Evolutionary conservation across 2,329 filamentous ascomycete species (phyloP), one percentile per base, ranked within the genome.

Genomic region (Pseudovirgaria hyperparasitica): DNA sequence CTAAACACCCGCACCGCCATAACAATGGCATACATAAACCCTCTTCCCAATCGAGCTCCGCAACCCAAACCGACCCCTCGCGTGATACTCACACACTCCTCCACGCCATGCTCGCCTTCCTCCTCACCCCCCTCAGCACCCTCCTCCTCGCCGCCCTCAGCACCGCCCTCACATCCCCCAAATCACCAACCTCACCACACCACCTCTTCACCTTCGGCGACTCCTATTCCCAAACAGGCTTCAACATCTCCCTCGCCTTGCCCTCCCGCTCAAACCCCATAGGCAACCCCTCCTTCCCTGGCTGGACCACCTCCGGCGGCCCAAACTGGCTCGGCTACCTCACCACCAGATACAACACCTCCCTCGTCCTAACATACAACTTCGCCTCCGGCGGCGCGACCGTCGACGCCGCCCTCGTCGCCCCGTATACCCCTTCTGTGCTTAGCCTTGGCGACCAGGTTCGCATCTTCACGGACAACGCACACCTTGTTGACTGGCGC

Each of bases 201-300:
- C n/a, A n/a, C n/a, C n/a, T n/a, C n/a, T n/a, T n/a, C n/a, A n/a
- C n/a, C n/a, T n/a, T n/a, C 37, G 70, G 70, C 22, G 66, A 75
- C 40, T 72, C 67, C 3, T 75, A 73, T 49, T 67, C 67, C 2
- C 61, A 65, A 34, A 72, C 67, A 3, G 65, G 65, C 6, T 79
- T 78, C 48, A 52, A 72, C 32, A 52, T 63, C 22, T 60, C 51
- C 8, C 55, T 58, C 13, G 48, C 57, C 1, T 61, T 70, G 19
- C 71, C 74, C 2, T 64, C 57, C 6, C 36, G 55, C 4, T 46
- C 50, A 5, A 70, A 73, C 39, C 70, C 72, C 1, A 54, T 77
- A 34, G 72, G 74, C 1, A 79, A 79, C 39, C 73, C 73, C 0
- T 25, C 54, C 0, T 70, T 67, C 34, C 65, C 63, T 5, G 50